These are phyloP conservation scores for Neoboletus magnificus DNA, from an alignment of 768 basidiomycete genomes.

Conservation along the genomic window DNA sequence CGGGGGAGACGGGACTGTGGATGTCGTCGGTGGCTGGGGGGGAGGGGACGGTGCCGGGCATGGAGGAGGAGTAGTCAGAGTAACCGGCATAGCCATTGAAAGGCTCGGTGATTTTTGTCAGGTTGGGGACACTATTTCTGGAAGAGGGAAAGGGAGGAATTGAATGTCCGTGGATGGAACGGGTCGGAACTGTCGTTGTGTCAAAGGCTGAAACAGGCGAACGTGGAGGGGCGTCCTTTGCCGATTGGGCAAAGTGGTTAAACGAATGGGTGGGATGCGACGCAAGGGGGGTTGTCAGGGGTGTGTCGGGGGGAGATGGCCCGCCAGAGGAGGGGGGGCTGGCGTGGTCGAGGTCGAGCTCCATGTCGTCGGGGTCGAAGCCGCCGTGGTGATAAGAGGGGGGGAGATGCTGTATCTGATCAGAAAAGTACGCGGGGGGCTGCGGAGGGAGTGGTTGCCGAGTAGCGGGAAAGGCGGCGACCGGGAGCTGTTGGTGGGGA, in stretches of 20 bases:
- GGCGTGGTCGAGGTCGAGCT: conserved; percentile 62
- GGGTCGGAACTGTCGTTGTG: conserved; percentile 50
- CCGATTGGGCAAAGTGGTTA: conserved; percentile 30
- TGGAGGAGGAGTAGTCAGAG: conserved; percentile 56
- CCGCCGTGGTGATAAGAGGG: conserved; percentile 33
- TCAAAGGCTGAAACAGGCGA: conserved; percentile 49
- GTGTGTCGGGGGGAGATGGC: conserved; percentile 42
- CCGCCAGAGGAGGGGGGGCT: conserved; percentile 47
- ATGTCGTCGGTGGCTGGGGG: conserved; percentile 31
- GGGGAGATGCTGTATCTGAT: conserved; percentile 26
- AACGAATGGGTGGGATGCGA: conserved; percentile 33
- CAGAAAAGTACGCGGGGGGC: conserved; percentile 30
- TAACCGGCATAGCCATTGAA: conserved; percentile 72
- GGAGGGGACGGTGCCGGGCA: conserved; percentile 54
- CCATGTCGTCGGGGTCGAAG: conserved; percentile 81
- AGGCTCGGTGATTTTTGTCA: conserved; percentile 43
- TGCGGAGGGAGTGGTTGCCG: conserved; percentile 31
- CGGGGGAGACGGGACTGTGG: conserved; percentile 26
- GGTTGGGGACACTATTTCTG: conserved; percentile 25
- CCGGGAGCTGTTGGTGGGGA: conserved; percentile 30
- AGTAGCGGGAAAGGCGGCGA: conserved; percentile 33
- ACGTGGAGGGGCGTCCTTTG: conserved; percentile 26
- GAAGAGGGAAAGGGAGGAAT: conserved; percentile 34
- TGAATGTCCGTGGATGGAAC: conserved; percentile 36
- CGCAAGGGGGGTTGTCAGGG: conserved; percentile 41